Base-by-base conservation (phyloP, 1,139 yeast genomes). In the Pichia sp. region DNA sequence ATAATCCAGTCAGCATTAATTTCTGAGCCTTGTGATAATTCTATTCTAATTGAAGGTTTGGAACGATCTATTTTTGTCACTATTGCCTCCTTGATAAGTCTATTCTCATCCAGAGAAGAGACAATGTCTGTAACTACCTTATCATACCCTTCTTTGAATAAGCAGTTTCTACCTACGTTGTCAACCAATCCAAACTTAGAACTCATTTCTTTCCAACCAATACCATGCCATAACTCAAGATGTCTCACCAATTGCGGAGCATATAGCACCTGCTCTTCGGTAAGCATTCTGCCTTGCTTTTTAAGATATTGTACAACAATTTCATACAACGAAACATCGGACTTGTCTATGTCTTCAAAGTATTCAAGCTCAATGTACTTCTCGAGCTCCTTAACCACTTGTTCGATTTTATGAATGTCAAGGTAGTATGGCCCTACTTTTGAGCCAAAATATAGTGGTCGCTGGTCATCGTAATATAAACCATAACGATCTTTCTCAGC, bases 141-240 rank as follows among this genome's bases (percentile, higher is more conserved):
- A 49, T 76, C 80, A 67, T 84, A 85, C 0, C 88, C 88, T 59
- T 79, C 77, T 52, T 76, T 68, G 50, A 86, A 85, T 61, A 81
- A 75, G 26, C 90, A 81, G 64, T 90, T 85, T 61, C 96, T 74
- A 1, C 96, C 96, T 57, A 81, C 82, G 62, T 84, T 86, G 55
- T 81, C 88, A 68, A 84, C 77, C 13, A 78, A 70, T 0, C 89
- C 77, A 63, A 80, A 85, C 62, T 84, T 84, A 4, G 87, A 85
- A 64, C 95, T 86, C 62, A 85, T 75, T 38, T 70, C 66, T 44
- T 79, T 80, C 82, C 90, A 82, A 30, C 85, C 75, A 31, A 85
- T 73, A 0, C 95, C 97, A 66, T 82, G 87, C 93, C 95, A 89
- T 42, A 85, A 71, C 66, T 90, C 96, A 55, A 81, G 66, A 57